Percentiles rank a stretch among this genome's conserved stretches.
phyloP scores from a whole-genome alignment of 176 grass and related monocot genomes.

The Triticum timopheevii region DNA sequence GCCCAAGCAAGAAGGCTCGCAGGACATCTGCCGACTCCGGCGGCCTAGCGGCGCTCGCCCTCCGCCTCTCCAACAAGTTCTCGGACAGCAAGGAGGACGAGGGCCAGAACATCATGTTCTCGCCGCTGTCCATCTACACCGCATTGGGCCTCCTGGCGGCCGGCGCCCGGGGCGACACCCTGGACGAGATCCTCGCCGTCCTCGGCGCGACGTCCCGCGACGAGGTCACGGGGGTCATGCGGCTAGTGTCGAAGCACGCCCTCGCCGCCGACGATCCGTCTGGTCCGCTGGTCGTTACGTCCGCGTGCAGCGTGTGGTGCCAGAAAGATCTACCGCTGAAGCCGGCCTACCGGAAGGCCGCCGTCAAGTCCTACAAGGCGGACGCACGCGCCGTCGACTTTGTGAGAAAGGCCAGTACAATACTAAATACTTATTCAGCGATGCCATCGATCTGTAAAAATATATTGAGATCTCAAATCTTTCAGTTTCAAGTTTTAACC shows the following conservation, averaged over 20 bases:
- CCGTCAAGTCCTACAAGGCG: background rate
- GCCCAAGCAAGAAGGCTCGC: background rate
- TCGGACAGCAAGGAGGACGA: too few relatives aligned
- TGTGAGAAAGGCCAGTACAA: background rate
- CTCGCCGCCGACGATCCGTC: background rate
- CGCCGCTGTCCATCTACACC: slow-evolving; percentile 29
- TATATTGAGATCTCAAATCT: too few relatives aligned
- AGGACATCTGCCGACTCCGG: background rate
- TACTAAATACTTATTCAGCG: too few relatives aligned
- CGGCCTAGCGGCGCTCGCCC: background rate
- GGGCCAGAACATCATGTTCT: slow-evolving; percentile 1
- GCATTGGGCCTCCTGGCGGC: background rate
- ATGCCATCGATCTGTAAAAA: too few relatives aligned
- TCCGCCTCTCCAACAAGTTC: background rate
- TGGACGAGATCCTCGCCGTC: background rate
- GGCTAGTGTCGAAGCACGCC: background rate
- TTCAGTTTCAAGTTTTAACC: too few relatives aligned
- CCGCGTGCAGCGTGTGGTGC: slow-evolving; percentile 27
- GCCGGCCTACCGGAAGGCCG: slow-evolving; percentile 1
- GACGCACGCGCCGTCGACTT: slow-evolving; percentile 21
- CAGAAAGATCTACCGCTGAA: slow-evolving; percentile 18
- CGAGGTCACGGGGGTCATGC: background rate
- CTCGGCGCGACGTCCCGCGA: background rate
- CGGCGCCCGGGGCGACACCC: background rate
- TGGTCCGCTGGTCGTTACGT: slow-evolving; percentile 25